Percentiles rank a stretch among this genome's conserved stretches.
These are phyloP conservation scores for Melanogaster broomeanus DNA, from an alignment of 768 basidiomycete species.

Conservation along the genomic window DNA sequence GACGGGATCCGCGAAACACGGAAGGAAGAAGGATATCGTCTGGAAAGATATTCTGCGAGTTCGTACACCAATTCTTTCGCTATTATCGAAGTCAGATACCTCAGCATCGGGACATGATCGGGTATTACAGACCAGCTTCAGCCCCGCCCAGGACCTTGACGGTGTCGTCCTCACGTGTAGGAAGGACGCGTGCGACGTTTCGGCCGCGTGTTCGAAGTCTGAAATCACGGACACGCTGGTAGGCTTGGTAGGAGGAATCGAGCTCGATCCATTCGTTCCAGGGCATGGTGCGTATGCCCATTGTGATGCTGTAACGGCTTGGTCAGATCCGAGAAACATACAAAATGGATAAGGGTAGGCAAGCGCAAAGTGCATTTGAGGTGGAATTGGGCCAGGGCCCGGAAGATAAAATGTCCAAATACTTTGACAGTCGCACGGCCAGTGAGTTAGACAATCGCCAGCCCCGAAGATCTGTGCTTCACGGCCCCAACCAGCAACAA, in stretches of 20 bases:
- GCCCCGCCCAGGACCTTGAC: conserved; percentile 30
- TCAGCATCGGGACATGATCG: background rate
- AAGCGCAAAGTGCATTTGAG: too few relatives aligned
- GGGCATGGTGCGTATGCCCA: conserved; percentile 66
- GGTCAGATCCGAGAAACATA: conserved; percentile 5
- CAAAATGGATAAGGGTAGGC: background rate
- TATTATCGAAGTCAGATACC: conserved; percentile 24
- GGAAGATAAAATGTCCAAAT: too few relatives aligned
- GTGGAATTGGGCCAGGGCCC: background rate
- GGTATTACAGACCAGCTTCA: conserved; percentile 25
- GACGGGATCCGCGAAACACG: conserved; percentile 41
- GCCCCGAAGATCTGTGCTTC: too few relatives aligned
- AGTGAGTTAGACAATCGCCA: too few relatives aligned
- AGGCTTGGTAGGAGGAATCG: conserved; percentile 55
- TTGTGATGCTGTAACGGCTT: conserved; percentile 51
- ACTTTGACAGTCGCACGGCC: too few relatives aligned
- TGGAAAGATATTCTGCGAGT: conserved; percentile 63
- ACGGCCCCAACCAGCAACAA: background rate
- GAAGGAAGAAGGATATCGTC: conserved; percentile 62
- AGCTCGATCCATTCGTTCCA: conserved; percentile 79
- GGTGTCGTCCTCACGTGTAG: conserved; percentile 41
- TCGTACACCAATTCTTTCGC: conserved; percentile 71
- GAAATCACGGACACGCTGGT: conserved; percentile 56
- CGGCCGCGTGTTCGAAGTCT: conserved; percentile 54
- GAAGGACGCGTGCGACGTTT: conserved; percentile 48